Base-by-base conservation (phyloP, 2,329 filamentous ascomycete genomes). In the Diaporthe ilicicola region DNA sequence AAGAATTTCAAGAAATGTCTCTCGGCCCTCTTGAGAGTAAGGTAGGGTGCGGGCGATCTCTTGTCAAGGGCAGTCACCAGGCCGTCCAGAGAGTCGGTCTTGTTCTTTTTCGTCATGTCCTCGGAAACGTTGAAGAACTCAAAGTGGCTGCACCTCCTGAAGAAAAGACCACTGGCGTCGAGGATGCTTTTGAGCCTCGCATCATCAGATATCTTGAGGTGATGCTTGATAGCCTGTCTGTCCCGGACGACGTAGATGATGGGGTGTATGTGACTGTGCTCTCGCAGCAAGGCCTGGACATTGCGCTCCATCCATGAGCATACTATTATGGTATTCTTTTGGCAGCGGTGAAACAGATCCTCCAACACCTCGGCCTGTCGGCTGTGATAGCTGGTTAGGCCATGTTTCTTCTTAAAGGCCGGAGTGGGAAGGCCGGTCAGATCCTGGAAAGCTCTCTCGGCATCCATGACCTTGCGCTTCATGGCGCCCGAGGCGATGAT, bases 101-200 rank as follows among this genome's bases (percentile, higher is more conserved):
- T 78, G 22, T 81, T 83, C 50, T 59, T 73, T 44, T 73, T 69
- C 7, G 50, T 39, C 50, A 73, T 27, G 34, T 73, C 71, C 76
- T 93, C 91, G 2, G 91, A 91, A 19, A 93, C 83, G 75, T 94
- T 94, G 82, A 90, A 94, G 78, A 94, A 95, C 76, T 94, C 92
- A 73, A 92, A 88, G 74, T 93, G 94, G 13, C 91, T 91, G 77
- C 90, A 93, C 1, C 85, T 85, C 61, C 91, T 85, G 74, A 93
- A 90, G 19, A 92, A 86, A 2, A 85, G 82, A 27, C 84, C 85
- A 73, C 86, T 89, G 17, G 87, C 85, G 22, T 86, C 84, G 32
- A 93, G 80, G 8, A 93, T 83, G 55, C 88, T 88, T 53, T 85
- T 82, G 1, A 91, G 84, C 74, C 88, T 89, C 46, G 84, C 82